Evolutionary conservation across 805 yeast genomes (phyloP), one percentile per base, ranked within the genome.

Genomic region (Candida multigemmis): DNA sequence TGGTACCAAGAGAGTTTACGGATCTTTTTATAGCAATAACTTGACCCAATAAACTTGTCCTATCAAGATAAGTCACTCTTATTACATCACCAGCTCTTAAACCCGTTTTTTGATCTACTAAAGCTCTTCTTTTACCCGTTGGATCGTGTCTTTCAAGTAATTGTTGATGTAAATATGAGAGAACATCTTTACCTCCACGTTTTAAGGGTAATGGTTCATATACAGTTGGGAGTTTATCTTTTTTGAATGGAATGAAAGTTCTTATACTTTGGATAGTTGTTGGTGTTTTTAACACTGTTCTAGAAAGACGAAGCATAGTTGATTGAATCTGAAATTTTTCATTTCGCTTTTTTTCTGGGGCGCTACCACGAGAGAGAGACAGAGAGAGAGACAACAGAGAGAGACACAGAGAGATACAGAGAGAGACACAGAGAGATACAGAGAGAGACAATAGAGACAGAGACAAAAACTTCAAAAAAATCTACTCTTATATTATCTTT

Each of bases 1-100:
- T 78, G 11, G 93, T 71, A 23, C 82, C 85, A 23, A 81, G 56
- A 21, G 74, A 77, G 35, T 74, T 67, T 16, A 44, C 51, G 17
- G 56, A 54, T 46, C 87, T 71, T 46, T 79, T 80, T 31, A 86
- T 66, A 28, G 82, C 86, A 29, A 89, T 57, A 2, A 86, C 72
- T 50, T 78, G 78, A 4, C 97, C 98, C 13, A 74, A 65, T 36
- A 84, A 77, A 14, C 71, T 71, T 29, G 78, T 72, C 48, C 78
- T 73, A 40, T 72, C 73, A 42, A 65, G 65, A 48, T 81, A 85
- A 17, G 74, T 71, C 4, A 87, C 79, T 36, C 81, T 72, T 20
- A 87, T 74, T 16, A 84, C 65, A 48, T 87, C 96, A 9, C 94
- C 96, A 1, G 93, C 70, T 30, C 83, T 67, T 16, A 87, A 58